Conservation (phyloP, 805 yeast species). For the Saccharomycopsis selenospora region DNA sequence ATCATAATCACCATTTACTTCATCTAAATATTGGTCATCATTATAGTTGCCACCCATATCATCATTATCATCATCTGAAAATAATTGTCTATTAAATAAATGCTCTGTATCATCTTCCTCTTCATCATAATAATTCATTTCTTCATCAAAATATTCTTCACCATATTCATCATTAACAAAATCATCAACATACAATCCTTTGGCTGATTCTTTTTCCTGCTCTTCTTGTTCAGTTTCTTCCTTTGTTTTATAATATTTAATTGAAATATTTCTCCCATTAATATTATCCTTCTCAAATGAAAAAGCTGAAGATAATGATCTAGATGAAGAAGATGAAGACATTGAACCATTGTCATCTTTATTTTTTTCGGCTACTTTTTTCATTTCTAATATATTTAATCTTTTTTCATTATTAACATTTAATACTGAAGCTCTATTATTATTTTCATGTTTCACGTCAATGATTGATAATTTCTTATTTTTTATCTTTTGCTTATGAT, state of each 20-base stretch:
- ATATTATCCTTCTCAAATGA: conserved; percentile 29
- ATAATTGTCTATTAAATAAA: conserved; percentile 32
- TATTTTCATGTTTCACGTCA: background rate
- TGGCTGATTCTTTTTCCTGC: conserved; percentile 20
- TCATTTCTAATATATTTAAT: background rate
- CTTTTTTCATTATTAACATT: conserved; percentile 10
- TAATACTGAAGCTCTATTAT: conserved; percentile 7
- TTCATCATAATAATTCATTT: conserved; percentile 29
- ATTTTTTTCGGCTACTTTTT: background rate
- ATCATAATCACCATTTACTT: conserved; percentile 12
- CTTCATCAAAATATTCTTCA: conserved; percentile 27
- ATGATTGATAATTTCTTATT: background rate
- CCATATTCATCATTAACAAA: conserved; percentile 23
- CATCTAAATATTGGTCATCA: conserved; percentile 4
- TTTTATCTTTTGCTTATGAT: background rate
- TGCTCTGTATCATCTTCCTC: conserved; percentile 34
- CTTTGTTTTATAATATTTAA: conserved; percentile 31
- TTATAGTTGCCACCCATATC: background rate
- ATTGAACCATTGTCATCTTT: conserved; percentile 1
- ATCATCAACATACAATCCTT: conserved; percentile 26
- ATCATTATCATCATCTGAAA: conserved; percentile 26
- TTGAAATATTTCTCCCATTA: conserved; percentile 32
- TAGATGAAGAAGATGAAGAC: conserved; percentile 9
- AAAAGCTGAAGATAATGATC: conserved; percentile 27
- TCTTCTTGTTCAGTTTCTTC: conserved; percentile 24